Evolutionary conservation across 1,284 basidiomycete species (phyloP).

Genomic region (Heterobasidion irregulare): DNA sequence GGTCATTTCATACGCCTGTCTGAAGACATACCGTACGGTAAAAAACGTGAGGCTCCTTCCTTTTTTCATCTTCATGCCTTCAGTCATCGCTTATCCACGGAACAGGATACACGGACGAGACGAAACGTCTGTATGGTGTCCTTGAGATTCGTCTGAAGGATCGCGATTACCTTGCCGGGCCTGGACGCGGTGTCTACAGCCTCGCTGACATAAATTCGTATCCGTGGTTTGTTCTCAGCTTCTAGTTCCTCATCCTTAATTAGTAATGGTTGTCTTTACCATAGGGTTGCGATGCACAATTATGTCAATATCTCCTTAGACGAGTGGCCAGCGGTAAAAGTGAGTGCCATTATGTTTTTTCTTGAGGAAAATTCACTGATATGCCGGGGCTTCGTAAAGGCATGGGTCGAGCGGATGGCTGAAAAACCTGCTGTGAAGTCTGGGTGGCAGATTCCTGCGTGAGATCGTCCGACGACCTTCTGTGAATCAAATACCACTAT

Average conservation of each 20-base stretch:
- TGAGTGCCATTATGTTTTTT: slow-evolving; percentile 2
- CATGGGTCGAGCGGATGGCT: slow-evolving; percentile 35
- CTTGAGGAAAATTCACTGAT: not conserved
- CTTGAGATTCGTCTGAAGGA: slow-evolving; percentile 61
- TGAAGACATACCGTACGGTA: slow-evolving; percentile 60
- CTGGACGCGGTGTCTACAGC: slow-evolving; percentile 54
- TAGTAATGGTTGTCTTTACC: not conserved
- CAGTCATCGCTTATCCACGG: not conserved
- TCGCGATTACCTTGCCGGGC: slow-evolving; percentile 65
- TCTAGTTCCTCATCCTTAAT: not conserved
- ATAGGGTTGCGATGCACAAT: slow-evolving; percentile 38
- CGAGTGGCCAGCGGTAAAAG: slow-evolving; percentile 24
- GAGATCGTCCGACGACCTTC: not conserved
- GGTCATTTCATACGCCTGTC: slow-evolving; percentile 50
- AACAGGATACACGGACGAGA: slow-evolving; percentile 67
- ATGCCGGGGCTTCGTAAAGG: slow-evolving; percentile 4
- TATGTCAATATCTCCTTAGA: slow-evolving; percentile 43
- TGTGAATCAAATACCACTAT: too few relatives aligned
- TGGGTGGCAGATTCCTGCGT: slow-evolving; percentile 16
- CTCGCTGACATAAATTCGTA: slow-evolving; percentile 60
- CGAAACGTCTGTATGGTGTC: slow-evolving; percentile 69
- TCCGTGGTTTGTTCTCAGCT: slow-evolving; percentile 32
- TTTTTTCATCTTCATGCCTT: not conserved
- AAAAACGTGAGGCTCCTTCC: slow-evolving; percentile 34
- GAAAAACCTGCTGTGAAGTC: slow-evolving; percentile 31